Evolutionary conservation across 78 protist species (phyloP), one percentile per base, ranked within the genome.

Genomic region (Tieghemostelium lacteum): DNA sequence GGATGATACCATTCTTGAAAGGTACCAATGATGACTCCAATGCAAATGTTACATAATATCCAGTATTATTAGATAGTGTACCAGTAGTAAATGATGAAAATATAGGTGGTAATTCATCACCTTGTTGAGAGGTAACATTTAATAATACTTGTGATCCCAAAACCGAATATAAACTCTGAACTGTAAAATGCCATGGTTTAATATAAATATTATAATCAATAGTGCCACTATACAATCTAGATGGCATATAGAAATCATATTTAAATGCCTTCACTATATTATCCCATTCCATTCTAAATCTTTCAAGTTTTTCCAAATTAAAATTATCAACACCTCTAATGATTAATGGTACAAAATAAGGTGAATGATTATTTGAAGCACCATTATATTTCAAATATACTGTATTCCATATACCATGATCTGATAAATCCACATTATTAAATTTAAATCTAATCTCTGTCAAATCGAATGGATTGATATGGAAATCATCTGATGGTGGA

Each of bases 31-130:
- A 16, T 31, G 33, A 33, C 69, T 64, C 36, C 26, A 22, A 64
- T 64, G 31, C 28, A 20, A 64, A 36, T 20, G 20, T 10, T 64
- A 42, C 72, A 64, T 10, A 45, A 19, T 42, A 26, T 50, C 33
- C 36, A 24, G 28, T 2, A 19, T 5, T 16, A 19, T 49, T 67
- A 12, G 14, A 66, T 31, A 31, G 0, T 26, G 6, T 7, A 17
- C 10, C 8, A 65, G n/a, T 37, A 36, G n/a, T 0, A 3, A 65
- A 10, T 29, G 22, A 5, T 45, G 36, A 33, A 26, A 42, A 26
- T 28, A 42, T 67, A 24, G 58, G 58, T 42, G 75, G 61, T 26
- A 28, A 33, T 67, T 67, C 58, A 26, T 67, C 33, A 67, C 54
- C 36, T 22, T 6, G 7, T 57, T 57, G 62, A 22, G 16, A 57